Conservation (phyloP, 2,329 filamentous ascomycete genomes). For the Aspergillus clavatus region DNA sequence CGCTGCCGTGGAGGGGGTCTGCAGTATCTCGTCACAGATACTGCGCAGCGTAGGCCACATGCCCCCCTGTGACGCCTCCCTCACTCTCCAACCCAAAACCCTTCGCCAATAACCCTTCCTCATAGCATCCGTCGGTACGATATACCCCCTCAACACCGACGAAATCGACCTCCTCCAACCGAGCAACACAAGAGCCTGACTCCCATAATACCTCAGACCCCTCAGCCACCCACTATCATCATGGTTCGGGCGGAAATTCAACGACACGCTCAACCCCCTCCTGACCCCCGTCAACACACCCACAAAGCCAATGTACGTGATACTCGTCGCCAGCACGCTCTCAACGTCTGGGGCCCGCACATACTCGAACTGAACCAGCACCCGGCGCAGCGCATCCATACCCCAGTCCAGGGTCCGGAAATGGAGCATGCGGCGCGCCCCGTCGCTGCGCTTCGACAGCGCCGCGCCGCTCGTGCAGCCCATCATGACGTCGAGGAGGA, state of each 20-base stretch:
- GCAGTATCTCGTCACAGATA: conserved; percentile 26
- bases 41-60: conserved; percentile 5
- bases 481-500: conserved; percentile 58
- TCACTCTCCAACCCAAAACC: neutral
- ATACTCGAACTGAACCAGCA: conserved; percentile 52
- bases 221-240: conserved; percentile 30
- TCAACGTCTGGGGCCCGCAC: conserved; percentile 31
- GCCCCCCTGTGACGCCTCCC: neutral
- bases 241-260: conserved; percentile 51
- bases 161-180: conserved; percentile 52
- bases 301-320: conserved; percentile 50
- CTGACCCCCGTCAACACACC: conserved; percentile 48
- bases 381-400: conserved; percentile 48
- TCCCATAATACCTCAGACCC: conserved; percentile 42
- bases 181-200: conserved; percentile 51
- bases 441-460: conserved; percentile 12
- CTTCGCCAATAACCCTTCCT: neutral
- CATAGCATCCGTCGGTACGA: conserved; percentile 29
- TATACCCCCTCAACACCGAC: conserved; percentile 45
- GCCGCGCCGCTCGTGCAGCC: conserved; percentile 60
- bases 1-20: conserved; percentile 47
- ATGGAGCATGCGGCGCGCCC: conserved; percentile 29
- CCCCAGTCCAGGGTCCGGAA: conserved; percentile 50
- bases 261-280: conserved; percentile 43
- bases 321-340: conserved; percentile 41